Evolutionary conservation across 305 asterid species (phyloP).

Genomic region (Caryopteris hybrid): DNA sequence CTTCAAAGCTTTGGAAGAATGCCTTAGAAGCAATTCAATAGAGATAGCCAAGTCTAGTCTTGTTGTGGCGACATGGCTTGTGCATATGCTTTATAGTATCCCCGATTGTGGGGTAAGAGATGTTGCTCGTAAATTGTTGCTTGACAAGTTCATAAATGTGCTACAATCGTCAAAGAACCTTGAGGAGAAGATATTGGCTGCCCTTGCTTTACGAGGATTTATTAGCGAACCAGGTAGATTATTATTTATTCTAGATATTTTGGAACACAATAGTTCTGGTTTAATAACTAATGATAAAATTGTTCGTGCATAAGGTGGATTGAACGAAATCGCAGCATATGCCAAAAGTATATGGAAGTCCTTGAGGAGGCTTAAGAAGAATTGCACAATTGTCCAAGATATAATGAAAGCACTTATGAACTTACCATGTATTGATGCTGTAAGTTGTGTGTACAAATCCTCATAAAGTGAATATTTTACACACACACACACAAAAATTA

Average conservation of each 20-base stretch:
- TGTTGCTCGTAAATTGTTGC: slow-evolving; percentile 64
- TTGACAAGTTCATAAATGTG: slow-evolving; percentile 59
- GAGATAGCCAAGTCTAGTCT: slow-evolving; percentile 70
- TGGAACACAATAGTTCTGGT: not conserved
- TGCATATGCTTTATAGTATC: slow-evolving; percentile 60
- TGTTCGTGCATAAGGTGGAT: slow-evolving; percentile 35
- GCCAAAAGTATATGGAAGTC: slow-evolving; percentile 60
- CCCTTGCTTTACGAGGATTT: slow-evolving; percentile 71
- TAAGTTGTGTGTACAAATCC: slow-evolving; percentile 33
- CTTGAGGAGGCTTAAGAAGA: slow-evolving; percentile 62
- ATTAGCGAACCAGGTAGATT: slow-evolving; percentile 55
- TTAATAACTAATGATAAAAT: slow-evolving; percentile 3
- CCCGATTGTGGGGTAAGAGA: slow-evolving; percentile 70
- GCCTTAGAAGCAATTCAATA: slow-evolving; percentile 61
- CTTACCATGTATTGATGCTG: slow-evolving; percentile 64
- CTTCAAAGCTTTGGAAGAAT: slow-evolving; percentile 67
- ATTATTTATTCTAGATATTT: not conserved
- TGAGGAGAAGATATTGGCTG: slow-evolving; percentile 73
- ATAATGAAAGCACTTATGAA: slow-evolving; percentile 71
- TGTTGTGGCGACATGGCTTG: slow-evolving; percentile 70
- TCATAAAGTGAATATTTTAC: not conserved
- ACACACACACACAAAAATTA: not conserved
- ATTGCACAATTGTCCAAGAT: slow-evolving; percentile 48
- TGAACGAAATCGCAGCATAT: slow-evolving; percentile 44
- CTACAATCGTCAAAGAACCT: slow-evolving; percentile 73